Base-by-base conservation (phyloP, 2,329 filamentous ascomycete genomes). In the Tolypocladium cylindrosporum region DNA sequence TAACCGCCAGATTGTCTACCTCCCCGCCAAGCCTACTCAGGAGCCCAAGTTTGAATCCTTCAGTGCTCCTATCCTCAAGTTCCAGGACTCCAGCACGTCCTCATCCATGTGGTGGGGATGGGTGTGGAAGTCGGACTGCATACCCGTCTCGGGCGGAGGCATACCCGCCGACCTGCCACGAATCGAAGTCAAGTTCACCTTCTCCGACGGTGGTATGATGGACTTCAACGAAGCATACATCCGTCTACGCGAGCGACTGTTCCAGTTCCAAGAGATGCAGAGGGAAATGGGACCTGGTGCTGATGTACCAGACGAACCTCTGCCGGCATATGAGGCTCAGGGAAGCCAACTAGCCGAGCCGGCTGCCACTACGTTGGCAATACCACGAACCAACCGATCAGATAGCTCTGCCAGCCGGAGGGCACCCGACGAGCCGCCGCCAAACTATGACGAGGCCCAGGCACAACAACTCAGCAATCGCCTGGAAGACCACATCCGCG, bases 131-230 rank as follows among this genome's bases (percentile, higher is more conserved):
- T 88, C 89, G 31, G 76, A 87, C 51, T 85, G 95, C 59, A 87
- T 88, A 65, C 91, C 93, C 1, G 90, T 96, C 31, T 77, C 87
- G 1, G 89, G 89, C 41, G 94, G 94, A 42, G 90, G 90, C 55
- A 89, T 97, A 55, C 90, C 92, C 0, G 75, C 87, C 6, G 79
- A 87, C 27, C 81, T 90, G 61, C 81, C 87, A 21, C 84, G 86
- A 36, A 79, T 96, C 50, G 90, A 94, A 66, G 73, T 96, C 63
- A 91, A 89, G 70, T 81, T 97, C 66, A 91, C 87, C 27, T 97
- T 97, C 78, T 92, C 91, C 69, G 92, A 97, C 61, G 93, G 93
- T 50, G 93, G 93, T n/a, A 92, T 92, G 59, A 94, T 89, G 71
- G 91, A 96, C 65, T 97, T 96, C 68, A 87, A 92, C 66, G 83